Conservation (phyloP, 2,329 filamentous ascomycete species). For the Fusarium albidum region DNA sequence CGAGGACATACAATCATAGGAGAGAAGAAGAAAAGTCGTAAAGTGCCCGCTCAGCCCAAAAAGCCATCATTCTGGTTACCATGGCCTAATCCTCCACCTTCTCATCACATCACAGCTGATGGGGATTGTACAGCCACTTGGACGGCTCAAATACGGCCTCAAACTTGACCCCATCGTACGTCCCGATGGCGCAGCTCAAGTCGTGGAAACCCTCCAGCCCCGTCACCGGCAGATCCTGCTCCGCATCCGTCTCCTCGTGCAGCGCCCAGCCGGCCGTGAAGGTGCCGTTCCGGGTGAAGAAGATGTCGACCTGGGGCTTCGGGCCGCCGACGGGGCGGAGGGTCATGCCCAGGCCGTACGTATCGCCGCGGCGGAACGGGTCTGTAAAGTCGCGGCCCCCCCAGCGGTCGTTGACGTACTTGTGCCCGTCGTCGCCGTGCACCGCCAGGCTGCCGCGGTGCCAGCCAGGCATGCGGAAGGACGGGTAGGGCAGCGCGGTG, state of each 20-base stretch:
- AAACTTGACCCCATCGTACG: constrained; percentile 73
- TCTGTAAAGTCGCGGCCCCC: constrained; percentile 75
- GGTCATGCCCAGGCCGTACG: constrained; percentile 76
- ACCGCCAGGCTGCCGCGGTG: constrained; percentile 77
- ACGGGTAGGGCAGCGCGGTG: constrained; percentile 77
- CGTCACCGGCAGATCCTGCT: constrained; percentile 66
- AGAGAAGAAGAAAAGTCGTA: not conserved
- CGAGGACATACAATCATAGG: not conserved
- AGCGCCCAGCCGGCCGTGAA: constrained; percentile 72
- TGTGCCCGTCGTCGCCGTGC: constrained; percentile 82
- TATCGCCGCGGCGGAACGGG: constrained; percentile 71
- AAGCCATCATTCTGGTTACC: not conserved
- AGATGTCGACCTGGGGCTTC: constrained; percentile 52
- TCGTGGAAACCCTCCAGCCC: constrained; percentile 78
- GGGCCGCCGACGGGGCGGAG: constrained; percentile 52
- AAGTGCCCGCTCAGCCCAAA: not conserved
- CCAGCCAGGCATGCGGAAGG: constrained; percentile 82
- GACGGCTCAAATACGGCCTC: constrained; percentile 70
- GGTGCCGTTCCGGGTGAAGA: constrained; percentile 74
- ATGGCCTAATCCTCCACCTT: not conserved
- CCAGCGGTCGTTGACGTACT: constrained; percentile 78
- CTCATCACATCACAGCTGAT: constrained; percentile 34
- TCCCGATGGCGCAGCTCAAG: constrained; percentile 74
- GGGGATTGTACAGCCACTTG: constrained; percentile 62
- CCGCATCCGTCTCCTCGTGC: constrained; percentile 75